These are phyloP conservation scores for Pontederia crassipes DNA, from an alignment of 176 grass and related monocot species.

Conservation along the genomic window DNA sequence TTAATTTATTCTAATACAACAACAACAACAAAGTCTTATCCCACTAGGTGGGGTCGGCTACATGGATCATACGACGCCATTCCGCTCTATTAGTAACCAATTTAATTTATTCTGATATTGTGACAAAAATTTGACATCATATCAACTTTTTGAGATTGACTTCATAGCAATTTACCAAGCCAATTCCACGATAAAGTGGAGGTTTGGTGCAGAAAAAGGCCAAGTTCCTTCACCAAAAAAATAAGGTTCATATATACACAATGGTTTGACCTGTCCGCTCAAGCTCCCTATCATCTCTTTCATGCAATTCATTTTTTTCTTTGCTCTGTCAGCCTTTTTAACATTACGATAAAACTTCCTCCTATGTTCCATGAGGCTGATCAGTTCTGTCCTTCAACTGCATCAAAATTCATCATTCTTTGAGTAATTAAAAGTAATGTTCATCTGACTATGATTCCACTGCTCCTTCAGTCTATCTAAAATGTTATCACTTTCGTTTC, in stretches of 20 bases:
- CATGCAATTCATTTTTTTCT: slow-evolving; percentile 80
- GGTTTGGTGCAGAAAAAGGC: slow-evolving; percentile 83
- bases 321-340: slow-evolving; percentile 83
- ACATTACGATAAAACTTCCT: slow-evolving; percentile 92
- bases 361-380: slow-evolving; percentile 85
- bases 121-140: not conserved
- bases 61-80: too few species aligned
- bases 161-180: slow-evolving; percentile 38
- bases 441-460: slow-evolving; percentile 38
- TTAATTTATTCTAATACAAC: too few species aligned
- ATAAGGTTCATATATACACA: slow-evolving; percentile 99
- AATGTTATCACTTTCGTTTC: slow-evolving; percentile 39
- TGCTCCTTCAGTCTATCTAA: slow-evolving; percentile 58
- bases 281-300: slow-evolving; percentile 89
- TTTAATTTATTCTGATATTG: not conserved
- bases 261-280: slow-evolving; percentile 81
- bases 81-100: too few species aligned
- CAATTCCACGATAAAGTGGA: slow-evolving; percentile 93
- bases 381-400: slow-evolving; percentile 93
- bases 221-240: slow-evolving; percentile 76
- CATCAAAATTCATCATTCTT: slow-evolving; percentile 40
- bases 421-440: slow-evolving; percentile 24
- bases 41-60: too few species aligned
- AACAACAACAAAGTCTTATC: too few species aligned
- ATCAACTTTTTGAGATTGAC: slow-evolving; percentile 7